These are phyloP conservation scores for Boletus barrowsii DNA, from an alignment of 768 basidiomycete genomes.

Conservation along the genomic window DNA sequence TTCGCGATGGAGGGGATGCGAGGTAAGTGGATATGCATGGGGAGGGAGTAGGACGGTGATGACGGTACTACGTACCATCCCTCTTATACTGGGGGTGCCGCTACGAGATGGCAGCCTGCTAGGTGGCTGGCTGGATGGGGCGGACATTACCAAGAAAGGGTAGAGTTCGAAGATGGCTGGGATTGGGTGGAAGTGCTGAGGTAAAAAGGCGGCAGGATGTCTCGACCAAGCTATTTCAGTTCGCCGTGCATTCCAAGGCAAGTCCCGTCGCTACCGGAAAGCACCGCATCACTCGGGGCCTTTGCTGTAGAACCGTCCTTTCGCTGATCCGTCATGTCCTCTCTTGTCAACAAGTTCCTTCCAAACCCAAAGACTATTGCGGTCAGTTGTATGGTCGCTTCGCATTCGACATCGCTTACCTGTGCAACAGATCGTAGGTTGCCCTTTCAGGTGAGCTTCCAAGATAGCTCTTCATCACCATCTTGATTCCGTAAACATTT, in stretches of 20 bases:
- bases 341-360: slow-evolving; percentile 27
- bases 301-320: neutral
- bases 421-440: slow-evolving; percentile 76
- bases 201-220: slow-evolving; percentile 13
- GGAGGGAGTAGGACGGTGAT: neutral
- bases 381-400: slow-evolving; percentile 47
- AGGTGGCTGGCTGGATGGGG: slow-evolving; percentile 21
- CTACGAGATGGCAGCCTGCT: slow-evolving; percentile 37
- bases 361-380: slow-evolving; percentile 72
- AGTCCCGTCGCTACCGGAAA: too few species aligned
- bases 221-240: neutral
- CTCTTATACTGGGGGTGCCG: slow-evolving; percentile 41
- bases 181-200: slow-evolving; percentile 16
- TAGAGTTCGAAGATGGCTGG: neutral
- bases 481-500: slow-evolving; percentile 12
- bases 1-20: slow-evolving; percentile 26
- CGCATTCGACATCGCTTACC: slow-evolving; percentile 5
- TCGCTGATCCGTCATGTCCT: slow-evolving; percentile 17
- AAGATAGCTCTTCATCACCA: neutral
- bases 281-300: too few species aligned
- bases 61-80: slow-evolving; percentile 34
- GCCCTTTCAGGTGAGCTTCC: slow-evolving; percentile 82
- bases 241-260: too few species aligned
- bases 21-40: slow-evolving; percentile 32
- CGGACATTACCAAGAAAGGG: slow-evolving; percentile 21